Evolutionary conservation across 2,329 filamentous ascomycete genomes (phyloP).

Genomic region (Fusarium fujikuroi): DNA sequence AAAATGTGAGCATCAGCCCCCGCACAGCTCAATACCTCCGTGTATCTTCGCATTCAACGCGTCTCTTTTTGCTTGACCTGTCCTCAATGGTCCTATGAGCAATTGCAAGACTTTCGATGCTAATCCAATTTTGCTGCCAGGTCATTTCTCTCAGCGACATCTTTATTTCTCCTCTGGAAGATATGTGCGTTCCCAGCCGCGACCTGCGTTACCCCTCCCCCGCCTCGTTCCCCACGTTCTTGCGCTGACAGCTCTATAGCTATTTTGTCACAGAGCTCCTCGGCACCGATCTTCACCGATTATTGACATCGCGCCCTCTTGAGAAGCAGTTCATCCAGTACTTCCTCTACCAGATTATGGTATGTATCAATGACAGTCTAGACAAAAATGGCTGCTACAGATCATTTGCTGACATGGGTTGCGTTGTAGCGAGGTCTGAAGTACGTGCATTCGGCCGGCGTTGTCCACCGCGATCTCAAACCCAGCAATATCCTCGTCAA

Average conservation of each 20-base stretch:
- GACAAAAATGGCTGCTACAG: neutral
- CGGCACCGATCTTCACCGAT: constrained; percentile 93
- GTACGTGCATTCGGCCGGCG: constrained; percentile 98
- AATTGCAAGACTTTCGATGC: constrained; percentile 22
- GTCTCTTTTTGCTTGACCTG: constrained; percentile 15
- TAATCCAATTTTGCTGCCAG: constrained; percentile 55
- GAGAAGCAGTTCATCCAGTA: constrained; percentile 99
- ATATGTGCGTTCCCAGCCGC: constrained; percentile 75
- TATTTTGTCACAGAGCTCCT: constrained; percentile 99
- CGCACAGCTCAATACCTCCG: neutral
- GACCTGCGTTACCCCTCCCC: constrained; percentile 12
- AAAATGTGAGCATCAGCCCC: constrained; percentile 74
- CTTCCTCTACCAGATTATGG: constrained; percentile 98
- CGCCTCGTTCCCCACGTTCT: constrained; percentile 11
- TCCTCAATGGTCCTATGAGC: constrained; percentile 23
- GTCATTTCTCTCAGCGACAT: constrained; percentile 99
- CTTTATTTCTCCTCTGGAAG: constrained; percentile 98
- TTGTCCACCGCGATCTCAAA: constrained; percentile 97
- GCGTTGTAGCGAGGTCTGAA: constrained; percentile 84
- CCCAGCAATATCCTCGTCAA: constrained; percentile 99
- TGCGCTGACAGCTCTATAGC: constrained; percentile 58
- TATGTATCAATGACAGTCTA: constrained; percentile 57
- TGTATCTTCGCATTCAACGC: neutral
- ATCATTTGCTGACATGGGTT: constrained; percentile 21
- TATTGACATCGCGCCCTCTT: constrained; percentile 92